These are phyloP conservation scores for Globisporangium polare DNA, from an alignment of 352 stramenopile species.

Conservation along the genomic window DNA sequence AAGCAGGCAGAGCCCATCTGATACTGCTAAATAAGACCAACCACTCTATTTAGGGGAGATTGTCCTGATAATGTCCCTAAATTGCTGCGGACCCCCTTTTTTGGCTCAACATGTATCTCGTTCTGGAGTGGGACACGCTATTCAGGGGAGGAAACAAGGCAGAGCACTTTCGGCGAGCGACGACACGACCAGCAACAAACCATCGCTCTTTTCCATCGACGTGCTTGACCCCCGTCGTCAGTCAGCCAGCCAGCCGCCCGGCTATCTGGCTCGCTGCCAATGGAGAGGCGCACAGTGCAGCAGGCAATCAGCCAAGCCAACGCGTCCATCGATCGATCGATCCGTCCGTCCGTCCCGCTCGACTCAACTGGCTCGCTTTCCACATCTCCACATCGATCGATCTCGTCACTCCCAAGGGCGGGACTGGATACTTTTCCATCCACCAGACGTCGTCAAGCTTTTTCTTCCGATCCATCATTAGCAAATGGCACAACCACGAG, in stretches of 20 bases:
- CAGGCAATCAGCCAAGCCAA: neutral
- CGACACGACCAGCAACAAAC: neutral
- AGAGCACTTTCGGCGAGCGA: neutral
- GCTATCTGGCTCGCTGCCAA: too few species aligned
- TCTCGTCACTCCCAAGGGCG: neutral
- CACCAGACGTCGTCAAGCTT: neutral
- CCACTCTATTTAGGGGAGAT: neutral
- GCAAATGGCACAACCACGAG: neutral
- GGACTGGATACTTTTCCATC: neutral
- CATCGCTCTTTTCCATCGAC: neutral
- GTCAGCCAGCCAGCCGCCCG: too few species aligned
- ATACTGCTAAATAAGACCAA: neutral
- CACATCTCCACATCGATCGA: neutral
- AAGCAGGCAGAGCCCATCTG: neutral
- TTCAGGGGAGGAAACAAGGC: neutral
- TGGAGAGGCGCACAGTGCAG: neutral
- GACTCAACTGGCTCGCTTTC: conserved; percentile 1
- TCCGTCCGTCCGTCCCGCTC: neutral
- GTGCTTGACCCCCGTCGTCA: too few species aligned
- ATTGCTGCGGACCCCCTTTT: too few species aligned
- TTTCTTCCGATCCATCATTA: neutral
- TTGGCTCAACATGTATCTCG: too few species aligned
- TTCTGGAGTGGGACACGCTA: neutral
- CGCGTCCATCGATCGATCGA: neutral
- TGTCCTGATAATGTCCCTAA: neutral